A percentile compares a stretch with the other conserved stretches of the same genome.
phyloP scores from a whole-genome alignment of 768 basidiomycete genomes.

The Candolleomyces efflorescens region DNA sequence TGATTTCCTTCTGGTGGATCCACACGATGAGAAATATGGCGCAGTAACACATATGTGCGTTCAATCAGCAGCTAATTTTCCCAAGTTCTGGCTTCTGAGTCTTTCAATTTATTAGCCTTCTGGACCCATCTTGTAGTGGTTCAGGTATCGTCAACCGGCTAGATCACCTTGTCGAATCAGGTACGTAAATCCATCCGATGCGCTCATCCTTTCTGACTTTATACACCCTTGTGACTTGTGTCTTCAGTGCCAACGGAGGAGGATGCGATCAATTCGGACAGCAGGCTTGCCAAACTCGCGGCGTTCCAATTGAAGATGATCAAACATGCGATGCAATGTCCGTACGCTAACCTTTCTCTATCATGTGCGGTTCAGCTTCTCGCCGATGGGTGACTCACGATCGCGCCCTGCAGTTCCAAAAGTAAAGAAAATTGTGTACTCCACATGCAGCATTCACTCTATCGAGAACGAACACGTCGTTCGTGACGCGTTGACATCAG shows the following conservation, averaged over 20 bases:
- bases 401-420: conserved; percentile 55
- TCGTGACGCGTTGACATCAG: conserved; percentile 60
- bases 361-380: conserved; percentile 1
- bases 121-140: conserved; percentile 96
- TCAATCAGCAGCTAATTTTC: conserved; percentile 1
- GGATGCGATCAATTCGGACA: conserved; percentile 40
- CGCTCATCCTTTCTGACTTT: not conserved
- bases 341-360: conserved; percentile 15
- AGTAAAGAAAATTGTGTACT: conserved; percentile 85
- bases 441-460: conserved; percentile 93
- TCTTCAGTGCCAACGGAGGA: conserved; percentile 53
- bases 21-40: conserved; percentile 55
- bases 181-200: conserved; percentile 31
- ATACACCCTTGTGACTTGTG: not conserved
- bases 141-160: conserved; percentile 90
- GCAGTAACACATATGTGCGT: conserved; percentile 83
- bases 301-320: conserved; percentile 90
- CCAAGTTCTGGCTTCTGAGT: not conserved
- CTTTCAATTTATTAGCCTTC: conserved; percentile 45
- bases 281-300: conserved; percentile 79
- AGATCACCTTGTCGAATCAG: conserved; percentile 76
- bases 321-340: conserved; percentile 94
- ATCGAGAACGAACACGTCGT: conserved; percentile 94
- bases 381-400: conserved; percentile 6
- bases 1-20: conserved; percentile 84